Base-by-base conservation (phyloP, 139 green algal genomes). In the Micractinium sp. region DNA sequence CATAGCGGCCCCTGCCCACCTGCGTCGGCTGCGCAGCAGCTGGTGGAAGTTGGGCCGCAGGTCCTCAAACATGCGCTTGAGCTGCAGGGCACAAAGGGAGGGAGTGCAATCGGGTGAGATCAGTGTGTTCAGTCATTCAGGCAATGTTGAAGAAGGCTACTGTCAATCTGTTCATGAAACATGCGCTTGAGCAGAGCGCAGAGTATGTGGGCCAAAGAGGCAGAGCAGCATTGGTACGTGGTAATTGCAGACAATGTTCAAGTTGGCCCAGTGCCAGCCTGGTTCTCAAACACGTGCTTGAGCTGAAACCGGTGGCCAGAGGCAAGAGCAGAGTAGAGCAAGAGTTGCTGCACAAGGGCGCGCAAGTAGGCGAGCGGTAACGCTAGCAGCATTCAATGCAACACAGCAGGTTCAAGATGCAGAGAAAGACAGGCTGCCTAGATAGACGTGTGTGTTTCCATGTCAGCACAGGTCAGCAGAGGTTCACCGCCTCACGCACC, bases 1-100 rank as follows among this genome's bases (percentile, higher is more conserved):
- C 47, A 56, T 9, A 56, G 47, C 47, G 15, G 20, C 36, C 71
- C 47, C 82, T 3, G 96, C 95, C 29, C 95, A 95, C 15, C 87
- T 86, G 36, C 96, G 90, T 63, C 93, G 86, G 53, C 86, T 67
- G n/a, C 89, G 79, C 82, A 98, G 92, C 88, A 98, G 92, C 71
- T 94, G 89, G 9, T 77, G 56, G 78, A 97, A 87, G 23, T 87
- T 53, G 16, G 87, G 73, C 14, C 74, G 47, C 39, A 97, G 88
- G 82, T 95, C 93, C 29, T 91, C 90, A 87, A 94, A 92, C 91
- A 96, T 84, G 29, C 83, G 33, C 85, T 92, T 92, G 35, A 96
- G 90, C 92, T 95, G 91, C 85, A n/a, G 82, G 71, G 53, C 77
- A 74, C 39, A 20, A 9, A 29, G 7, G 47, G 47, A 9, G 5